Evolutionary conservation across 1,139 yeast species (phyloP).

Genomic region (Nematodospora anomalae): DNA sequence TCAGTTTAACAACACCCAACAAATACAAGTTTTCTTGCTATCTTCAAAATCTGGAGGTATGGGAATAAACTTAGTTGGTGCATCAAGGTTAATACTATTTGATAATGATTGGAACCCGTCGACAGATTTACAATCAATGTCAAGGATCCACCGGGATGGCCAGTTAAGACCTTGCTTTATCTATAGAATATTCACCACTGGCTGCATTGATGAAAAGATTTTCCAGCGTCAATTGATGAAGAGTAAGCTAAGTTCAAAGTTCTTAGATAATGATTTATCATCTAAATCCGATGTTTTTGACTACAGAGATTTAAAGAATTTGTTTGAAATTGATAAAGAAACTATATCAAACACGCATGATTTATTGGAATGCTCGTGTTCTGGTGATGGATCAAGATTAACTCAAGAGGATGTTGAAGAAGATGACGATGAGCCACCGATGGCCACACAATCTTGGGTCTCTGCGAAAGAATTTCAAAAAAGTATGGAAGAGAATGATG

Average conservation of each 20-base stretch:
- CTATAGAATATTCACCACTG: conserved; percentile 81
- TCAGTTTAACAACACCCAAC: conserved; percentile 55
- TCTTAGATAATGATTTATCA: conserved; percentile 56
- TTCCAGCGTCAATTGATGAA: conserved; percentile 92
- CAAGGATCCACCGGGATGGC: conserved; percentile 92
- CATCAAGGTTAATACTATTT: conserved; percentile 76
- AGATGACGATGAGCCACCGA: conserved; percentile 12
- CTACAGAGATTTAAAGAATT: conserved; percentile 65
- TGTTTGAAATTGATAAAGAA: conserved; percentile 58
- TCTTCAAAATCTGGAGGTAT: conserved; percentile 95
- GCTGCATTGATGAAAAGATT: conserved; percentile 92
- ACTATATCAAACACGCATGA: conserved; percentile 81
- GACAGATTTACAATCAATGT: conserved; percentile 92
- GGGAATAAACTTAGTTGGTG: conserved; percentile 89
- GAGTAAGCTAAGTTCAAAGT: conserved; percentile 72
- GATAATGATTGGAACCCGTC: conserved; percentile 98
- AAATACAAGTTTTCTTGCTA: conserved; percentile 65
- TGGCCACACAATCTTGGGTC: conserved; percentile 33
- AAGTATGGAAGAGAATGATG: conserved; percentile 16
- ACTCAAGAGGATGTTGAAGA: conserved; percentile 12
- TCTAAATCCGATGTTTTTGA: conserved; percentile 52
- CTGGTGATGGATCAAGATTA: conserved; percentile 32
- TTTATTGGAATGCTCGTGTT: conserved; percentile 70
- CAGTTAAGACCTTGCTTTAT: conserved; percentile 77
- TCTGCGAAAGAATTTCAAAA: conserved; percentile 39